These are phyloP conservation scores for Triangularia verruculosa DNA, from an alignment of 2,329 filamentous ascomycete species.

Conservation along the genomic window DNA sequence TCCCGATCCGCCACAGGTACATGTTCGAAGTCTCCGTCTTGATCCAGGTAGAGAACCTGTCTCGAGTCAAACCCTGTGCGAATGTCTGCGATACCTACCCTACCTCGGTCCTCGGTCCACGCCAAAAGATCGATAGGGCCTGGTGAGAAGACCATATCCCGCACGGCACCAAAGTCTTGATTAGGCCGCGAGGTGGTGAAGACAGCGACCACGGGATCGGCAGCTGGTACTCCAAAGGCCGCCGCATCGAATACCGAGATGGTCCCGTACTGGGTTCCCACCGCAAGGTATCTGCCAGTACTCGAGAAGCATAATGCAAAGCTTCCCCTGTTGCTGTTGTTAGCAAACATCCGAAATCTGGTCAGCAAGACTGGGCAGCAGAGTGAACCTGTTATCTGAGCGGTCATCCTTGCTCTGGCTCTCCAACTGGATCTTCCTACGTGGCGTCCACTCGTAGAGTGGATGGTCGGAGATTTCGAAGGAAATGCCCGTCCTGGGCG, in stretches of 20 bases:
- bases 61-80: slow-evolving; percentile 63
- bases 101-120: slow-evolving; percentile 86
- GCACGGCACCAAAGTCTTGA: slow-evolving; percentile 71
- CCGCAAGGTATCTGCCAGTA: slow-evolving; percentile 67
- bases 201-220: slow-evolving; percentile 66
- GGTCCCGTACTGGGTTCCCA: slow-evolving; percentile 76
- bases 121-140: slow-evolving; percentile 86
- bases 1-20: slow-evolving; percentile 55
- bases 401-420: slow-evolving; percentile 55
- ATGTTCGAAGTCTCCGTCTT: slow-evolving; percentile 54
- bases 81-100: slow-evolving; percentile 71
- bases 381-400: slow-evolving; percentile 47
- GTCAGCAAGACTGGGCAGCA: background rate
- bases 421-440: slow-evolving; percentile 54
- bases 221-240: slow-evolving; percentile 42
- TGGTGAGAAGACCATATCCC: slow-evolving; percentile 89
- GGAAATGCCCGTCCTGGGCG: slow-evolving; percentile 24
- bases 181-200: slow-evolving; percentile 76
- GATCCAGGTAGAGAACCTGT: slow-evolving; percentile 65
- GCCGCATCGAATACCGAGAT: slow-evolving; percentile 70
- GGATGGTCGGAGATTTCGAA: slow-evolving; percentile 27
- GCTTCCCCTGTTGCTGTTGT: slow-evolving; percentile 54
- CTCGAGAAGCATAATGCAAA: slow-evolving; percentile 77
- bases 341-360: background rate
- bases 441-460: slow-evolving; percentile 50